Evolutionary conservation across 2,329 filamentous ascomycete genomes (phyloP).

Genomic region (Aspergillus vadensis): DNA sequence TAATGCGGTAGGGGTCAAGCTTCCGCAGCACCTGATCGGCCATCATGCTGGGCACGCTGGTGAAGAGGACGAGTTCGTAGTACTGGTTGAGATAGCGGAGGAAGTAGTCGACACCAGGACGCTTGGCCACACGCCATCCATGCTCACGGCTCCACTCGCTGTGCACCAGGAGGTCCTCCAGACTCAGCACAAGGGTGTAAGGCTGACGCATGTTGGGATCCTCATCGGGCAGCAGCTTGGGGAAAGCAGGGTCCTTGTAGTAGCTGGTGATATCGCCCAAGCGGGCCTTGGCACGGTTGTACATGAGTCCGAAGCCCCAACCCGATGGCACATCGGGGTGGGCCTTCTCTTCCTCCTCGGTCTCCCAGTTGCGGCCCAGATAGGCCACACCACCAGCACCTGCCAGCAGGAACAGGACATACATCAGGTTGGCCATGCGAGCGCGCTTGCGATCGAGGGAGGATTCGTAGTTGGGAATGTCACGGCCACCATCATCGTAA

Average conservation of each 20-base stretch:
- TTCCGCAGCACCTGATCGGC: conserved; percentile 89
- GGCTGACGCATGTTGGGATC: conserved; percentile 80
- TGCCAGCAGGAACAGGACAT: conserved; percentile 61
- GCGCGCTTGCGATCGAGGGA: conserved; percentile 83
- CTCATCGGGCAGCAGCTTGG: conserved; percentile 76
- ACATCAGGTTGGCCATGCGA: conserved; percentile 73
- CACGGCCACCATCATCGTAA: conserved; percentile 53
- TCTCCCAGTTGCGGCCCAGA: conserved; percentile 84
- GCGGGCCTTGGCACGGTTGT: conserved; percentile 75
- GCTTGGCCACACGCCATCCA: conserved; percentile 92
- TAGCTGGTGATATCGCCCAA: conserved; percentile 77
- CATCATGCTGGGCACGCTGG: conserved; percentile 78
- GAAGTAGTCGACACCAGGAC: conserved; percentile 96
- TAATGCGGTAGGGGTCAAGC: conserved; percentile 90
- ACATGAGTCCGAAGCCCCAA: conserved; percentile 75
- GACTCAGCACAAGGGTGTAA: conserved; percentile 86
- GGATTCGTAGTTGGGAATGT: conserved; percentile 81
- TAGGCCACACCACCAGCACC: conserved; percentile 66
- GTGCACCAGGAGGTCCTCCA: conserved; percentile 93
- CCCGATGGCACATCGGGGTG: conserved; percentile 76
- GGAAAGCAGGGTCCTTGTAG: conserved; percentile 94
- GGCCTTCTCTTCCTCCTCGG: conserved; percentile 67
- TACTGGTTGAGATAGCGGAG: conserved; percentile 95
- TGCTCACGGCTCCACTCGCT: conserved; percentile 93
- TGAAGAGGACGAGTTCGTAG: conserved; percentile 97